phyloP scores from a whole-genome alignment of 2,329 filamentous ascomycete species.

The Hymenoscyphus fructigenus region DNA sequence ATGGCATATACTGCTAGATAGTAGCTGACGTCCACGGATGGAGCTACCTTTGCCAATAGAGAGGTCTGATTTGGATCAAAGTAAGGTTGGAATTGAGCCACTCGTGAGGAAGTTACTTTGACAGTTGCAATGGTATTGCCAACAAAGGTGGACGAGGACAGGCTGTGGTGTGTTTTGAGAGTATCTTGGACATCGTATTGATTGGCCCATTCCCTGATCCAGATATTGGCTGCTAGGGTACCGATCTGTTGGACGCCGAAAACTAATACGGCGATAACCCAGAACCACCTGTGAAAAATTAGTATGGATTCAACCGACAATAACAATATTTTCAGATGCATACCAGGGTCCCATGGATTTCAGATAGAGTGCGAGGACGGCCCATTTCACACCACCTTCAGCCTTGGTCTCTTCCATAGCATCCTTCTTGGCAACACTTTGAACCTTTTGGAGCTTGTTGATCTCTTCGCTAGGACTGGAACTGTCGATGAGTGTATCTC shows the following conservation, averaged over 20 bases:
- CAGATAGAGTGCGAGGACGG: slow-evolving; percentile 83
- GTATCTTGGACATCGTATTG: slow-evolving; percentile 59
- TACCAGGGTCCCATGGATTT: slow-evolving; percentile 86
- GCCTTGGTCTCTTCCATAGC: slow-evolving; percentile 75
- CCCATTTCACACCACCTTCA: slow-evolving; percentile 82
- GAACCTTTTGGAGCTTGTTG: slow-evolving; percentile 34
- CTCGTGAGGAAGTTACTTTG: slow-evolving; percentile 26
- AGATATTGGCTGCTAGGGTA: slow-evolving; percentile 84
- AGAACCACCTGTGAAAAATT: slow-evolving; percentile 64
- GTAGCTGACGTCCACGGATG: slow-evolving; percentile 75
- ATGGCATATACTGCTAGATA: slow-evolving; percentile 81
- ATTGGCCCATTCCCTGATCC: slow-evolving; percentile 95
- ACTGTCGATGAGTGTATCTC: slow-evolving; percentile 49
- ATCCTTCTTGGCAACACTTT: slow-evolving; percentile 42
- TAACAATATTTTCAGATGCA: slow-evolving; percentile 7
- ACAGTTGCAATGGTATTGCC: slow-evolving; percentile 33
- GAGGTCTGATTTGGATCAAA: slow-evolving; percentile 36
- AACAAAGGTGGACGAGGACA: slow-evolving; percentile 28
- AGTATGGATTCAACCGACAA: slow-evolving; percentile 11
- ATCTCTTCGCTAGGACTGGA: slow-evolving; percentile 47
- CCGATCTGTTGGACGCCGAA: slow-evolving; percentile 83
- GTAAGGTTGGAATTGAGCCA: slow-evolving; percentile 35
- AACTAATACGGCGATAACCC: slow-evolving; percentile 71
- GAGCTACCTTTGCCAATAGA: slow-evolving; percentile 30
- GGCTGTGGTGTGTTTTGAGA: slow-evolving; percentile 16